Percentiles rank a stretch among this genome's conserved stretches.
Evolutionary conservation across 306 rosid genomes (phyloP).

Genomic region (Rubus idaeus): DNA sequence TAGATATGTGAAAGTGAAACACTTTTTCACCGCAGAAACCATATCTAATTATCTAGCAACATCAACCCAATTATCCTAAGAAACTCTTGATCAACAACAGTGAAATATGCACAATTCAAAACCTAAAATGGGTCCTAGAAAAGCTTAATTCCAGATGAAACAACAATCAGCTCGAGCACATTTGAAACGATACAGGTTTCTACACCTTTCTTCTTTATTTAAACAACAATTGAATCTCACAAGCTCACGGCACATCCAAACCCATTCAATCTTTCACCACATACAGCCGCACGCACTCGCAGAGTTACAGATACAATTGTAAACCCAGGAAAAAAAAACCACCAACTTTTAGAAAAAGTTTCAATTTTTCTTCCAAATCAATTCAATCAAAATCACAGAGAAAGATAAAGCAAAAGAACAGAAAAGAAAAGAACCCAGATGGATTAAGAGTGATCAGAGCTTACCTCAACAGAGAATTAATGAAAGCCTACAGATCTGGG

Average conservation of each 20-base stretch:
- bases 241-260: not conserved
- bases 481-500: conserved; percentile 1
- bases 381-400: not conserved
- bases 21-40: not conserved
- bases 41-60: not conserved
- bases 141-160: not conserved
- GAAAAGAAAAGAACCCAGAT: not conserved
- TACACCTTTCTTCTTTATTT: not conserved
- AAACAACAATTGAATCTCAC: not conserved
- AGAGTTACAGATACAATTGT: not conserved
- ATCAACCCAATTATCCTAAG: not conserved
- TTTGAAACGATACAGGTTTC: not conserved
- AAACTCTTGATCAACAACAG: not conserved
- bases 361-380: not conserved
- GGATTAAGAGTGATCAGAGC: not conserved
- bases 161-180: not conserved
- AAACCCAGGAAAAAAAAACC: not conserved
- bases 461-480: conserved; percentile 9
- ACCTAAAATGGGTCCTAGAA: not conserved
- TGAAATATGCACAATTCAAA: not conserved
- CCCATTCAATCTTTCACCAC: not conserved
- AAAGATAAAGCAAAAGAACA: not conserved
- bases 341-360: not conserved
- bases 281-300: not conserved
- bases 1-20: not conserved